Conservation (phyloP, 169 alveolate genomes). For the Perkinsus chesapeaki region DNA sequence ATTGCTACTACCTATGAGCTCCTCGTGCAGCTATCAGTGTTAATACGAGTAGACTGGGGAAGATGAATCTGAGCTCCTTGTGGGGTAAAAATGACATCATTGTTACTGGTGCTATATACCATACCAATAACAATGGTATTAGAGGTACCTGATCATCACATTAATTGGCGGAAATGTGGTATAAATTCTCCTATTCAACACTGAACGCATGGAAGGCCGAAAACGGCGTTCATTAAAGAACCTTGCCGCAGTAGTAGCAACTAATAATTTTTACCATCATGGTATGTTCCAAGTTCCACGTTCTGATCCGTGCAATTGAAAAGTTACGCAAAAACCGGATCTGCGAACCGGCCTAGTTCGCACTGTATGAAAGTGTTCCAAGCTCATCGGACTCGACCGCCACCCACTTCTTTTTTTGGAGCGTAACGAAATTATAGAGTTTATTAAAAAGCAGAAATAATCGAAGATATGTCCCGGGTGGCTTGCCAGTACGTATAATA, state of each 20-base stretch:
- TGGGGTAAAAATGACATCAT: conserved; percentile 42
- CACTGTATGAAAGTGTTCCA: no score
- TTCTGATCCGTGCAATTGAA: no score
- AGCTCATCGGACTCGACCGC: no score
- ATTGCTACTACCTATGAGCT: background rate
- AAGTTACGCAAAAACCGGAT: no score
- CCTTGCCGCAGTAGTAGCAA: no score
- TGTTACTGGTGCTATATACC: background rate
- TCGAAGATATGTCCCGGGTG: background rate
- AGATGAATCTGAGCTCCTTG: conserved; percentile 50
- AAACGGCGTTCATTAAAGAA: background rate
- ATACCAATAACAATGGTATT: background rate
- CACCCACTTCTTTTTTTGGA: no score
- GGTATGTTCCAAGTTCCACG: no score
- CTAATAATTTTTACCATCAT: no score
- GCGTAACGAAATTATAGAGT: background rate
- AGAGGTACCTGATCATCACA: background rate
- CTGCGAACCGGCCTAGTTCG: no score
- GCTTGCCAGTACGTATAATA: no score
- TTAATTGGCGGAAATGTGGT: background rate
- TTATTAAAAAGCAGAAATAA: background rate
- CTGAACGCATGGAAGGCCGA: background rate
- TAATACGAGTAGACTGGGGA: conserved; percentile 39
- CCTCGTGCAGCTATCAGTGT: conserved; percentile 41
- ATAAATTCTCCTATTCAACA: background rate